These are phyloP conservation scores for Pseudogymnoascus sp. DNA, from an alignment of 2,329 filamentous ascomycete species.

Conservation along the genomic window DNA sequence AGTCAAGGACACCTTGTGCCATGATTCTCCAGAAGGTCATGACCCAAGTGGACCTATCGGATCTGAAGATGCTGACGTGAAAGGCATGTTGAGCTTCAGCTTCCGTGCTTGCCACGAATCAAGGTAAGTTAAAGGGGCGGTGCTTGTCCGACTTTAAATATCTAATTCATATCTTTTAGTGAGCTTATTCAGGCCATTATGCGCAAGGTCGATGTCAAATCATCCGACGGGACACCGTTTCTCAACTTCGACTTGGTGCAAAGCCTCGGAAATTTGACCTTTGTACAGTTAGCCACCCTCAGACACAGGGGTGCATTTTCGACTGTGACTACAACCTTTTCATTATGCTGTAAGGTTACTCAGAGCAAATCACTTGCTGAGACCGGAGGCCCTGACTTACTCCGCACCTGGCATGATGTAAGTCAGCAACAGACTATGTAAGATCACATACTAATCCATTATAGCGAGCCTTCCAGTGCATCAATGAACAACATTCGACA, in stretches of 20 bases:
- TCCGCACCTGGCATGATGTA: conserved; percentile 66
- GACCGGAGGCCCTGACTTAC: conserved; percentile 25
- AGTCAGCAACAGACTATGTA: conserved; percentile 15
- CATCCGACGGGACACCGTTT: conserved; percentile 35
- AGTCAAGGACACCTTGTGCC: conserved; percentile 73
- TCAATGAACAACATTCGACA: conserved; percentile 68
- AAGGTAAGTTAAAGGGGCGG: conserved; percentile 49
- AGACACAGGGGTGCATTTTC: conserved; percentile 91
- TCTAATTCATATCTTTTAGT: conserved; percentile 37
- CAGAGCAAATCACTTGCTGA: conserved; percentile 40
- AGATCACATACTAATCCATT: conserved; percentile 11
- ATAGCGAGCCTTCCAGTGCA: conserved; percentile 59
- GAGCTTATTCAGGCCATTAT: conserved; percentile 62
- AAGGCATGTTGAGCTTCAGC: conserved; percentile 87
- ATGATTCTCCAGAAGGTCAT: conserved; percentile 90
- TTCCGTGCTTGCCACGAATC: conserved; percentile 94
- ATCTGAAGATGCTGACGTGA: conserved; percentile 66
- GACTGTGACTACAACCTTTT: conserved; percentile 83
- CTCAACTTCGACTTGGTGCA: conserved; percentile 50
- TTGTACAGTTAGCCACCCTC: conserved; percentile 73
- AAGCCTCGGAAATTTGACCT: conserved; percentile 66
- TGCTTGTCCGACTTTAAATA: neutral
- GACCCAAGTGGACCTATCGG: conserved; percentile 70
- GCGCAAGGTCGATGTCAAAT: conserved; percentile 43
- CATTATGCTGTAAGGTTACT: conserved; percentile 65